phyloP scores from a whole-genome alignment of 202 grass and related monocot genomes.

The Brachypodium distachyon region DNA sequence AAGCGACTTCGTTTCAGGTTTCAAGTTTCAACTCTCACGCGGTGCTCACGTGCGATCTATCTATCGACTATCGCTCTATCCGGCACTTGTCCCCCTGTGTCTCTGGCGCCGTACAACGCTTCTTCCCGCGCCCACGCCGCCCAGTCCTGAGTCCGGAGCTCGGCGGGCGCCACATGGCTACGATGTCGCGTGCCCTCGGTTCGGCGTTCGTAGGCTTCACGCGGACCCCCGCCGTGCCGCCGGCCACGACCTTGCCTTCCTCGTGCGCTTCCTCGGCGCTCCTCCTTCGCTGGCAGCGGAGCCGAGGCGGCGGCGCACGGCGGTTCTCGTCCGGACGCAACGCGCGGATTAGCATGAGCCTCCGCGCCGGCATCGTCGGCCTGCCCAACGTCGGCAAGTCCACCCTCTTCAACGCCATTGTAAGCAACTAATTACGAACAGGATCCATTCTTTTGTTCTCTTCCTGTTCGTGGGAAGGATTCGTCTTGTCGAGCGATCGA shows the following conservation, averaged over 20 bases:
- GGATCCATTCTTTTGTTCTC: neutral
- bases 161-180: slow-evolving; percentile 33
- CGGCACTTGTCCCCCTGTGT: neutral
- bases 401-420: slow-evolving; percentile 94
- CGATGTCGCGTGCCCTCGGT: slow-evolving; percentile 56
- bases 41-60: slow-evolving; percentile 26
- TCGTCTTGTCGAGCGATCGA: neutral
- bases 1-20: no score
- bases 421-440: slow-evolving; percentile 22
- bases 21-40: neutral
- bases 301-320: neutral
- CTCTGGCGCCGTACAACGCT: slow-evolving; percentile 12
- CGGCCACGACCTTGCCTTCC: slow-evolving; percentile 16
- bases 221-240: slow-evolving; percentile 6
- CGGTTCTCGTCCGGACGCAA: slow-evolving; percentile 50
- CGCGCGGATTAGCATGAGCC: slow-evolving; percentile 83
- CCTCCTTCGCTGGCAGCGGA: slow-evolving; percentile 48
- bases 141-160: neutral
- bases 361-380: slow-evolving; percentile 82
- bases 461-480: neutral
- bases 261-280: slow-evolving; percentile 41
- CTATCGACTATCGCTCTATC: slow-evolving; percentile 15
- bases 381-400: slow-evolving; percentile 97
- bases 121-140: neutral
- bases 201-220: slow-evolving; percentile 48